Percentiles rank a stretch among this genome's conserved stretches.
phyloP scores from a whole-genome alignment of 768 basidiomycete species.

The Podaxis rugospora region DNA sequence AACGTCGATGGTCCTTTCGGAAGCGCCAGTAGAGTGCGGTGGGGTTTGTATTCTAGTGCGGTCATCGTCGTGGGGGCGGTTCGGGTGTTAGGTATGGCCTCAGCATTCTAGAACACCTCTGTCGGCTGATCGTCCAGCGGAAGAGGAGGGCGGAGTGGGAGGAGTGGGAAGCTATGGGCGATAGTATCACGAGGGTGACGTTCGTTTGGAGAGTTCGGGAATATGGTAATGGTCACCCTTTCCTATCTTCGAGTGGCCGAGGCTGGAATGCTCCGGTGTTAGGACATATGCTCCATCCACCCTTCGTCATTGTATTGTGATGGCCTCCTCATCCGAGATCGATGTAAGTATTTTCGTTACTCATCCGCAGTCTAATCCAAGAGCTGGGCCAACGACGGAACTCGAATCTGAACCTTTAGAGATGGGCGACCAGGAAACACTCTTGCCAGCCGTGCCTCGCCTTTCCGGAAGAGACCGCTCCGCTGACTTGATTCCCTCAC shows the following conservation, averaged over 20 bases:
- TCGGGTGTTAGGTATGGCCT: slow-evolving; percentile 73
- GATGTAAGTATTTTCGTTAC: slow-evolving; percentile 77
- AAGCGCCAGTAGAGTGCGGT: slow-evolving; percentile 52
- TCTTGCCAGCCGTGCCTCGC: background rate
- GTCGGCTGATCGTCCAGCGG: slow-evolving; percentile 40
- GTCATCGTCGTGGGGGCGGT: slow-evolving; percentile 67
- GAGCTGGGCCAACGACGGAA: background rate
- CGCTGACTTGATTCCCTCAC: background rate
- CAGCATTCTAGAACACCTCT: slow-evolving; percentile 61
- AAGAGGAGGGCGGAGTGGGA: slow-evolving; percentile 26
- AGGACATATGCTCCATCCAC: slow-evolving; percentile 57
- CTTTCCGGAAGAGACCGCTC: background rate
- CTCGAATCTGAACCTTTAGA: slow-evolving; percentile 1
- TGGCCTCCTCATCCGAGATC: slow-evolving; percentile 38
- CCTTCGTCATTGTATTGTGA: slow-evolving; percentile 58
- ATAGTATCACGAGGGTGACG: slow-evolving; percentile 50
- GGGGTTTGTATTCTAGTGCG: slow-evolving; percentile 55
- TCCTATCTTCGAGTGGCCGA: background rate
- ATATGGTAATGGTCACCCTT: slow-evolving; percentile 46
- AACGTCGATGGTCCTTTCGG: slow-evolving; percentile 71
- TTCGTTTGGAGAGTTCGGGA: slow-evolving; percentile 79
- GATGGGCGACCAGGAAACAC: background rate
- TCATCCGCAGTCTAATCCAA: slow-evolving; percentile 21
- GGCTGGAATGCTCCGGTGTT: background rate
- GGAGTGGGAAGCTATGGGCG: slow-evolving; percentile 36